phyloP scores from a whole-genome alignment of 148 eudicot species.

The Nepenthes gracilis region DNA sequence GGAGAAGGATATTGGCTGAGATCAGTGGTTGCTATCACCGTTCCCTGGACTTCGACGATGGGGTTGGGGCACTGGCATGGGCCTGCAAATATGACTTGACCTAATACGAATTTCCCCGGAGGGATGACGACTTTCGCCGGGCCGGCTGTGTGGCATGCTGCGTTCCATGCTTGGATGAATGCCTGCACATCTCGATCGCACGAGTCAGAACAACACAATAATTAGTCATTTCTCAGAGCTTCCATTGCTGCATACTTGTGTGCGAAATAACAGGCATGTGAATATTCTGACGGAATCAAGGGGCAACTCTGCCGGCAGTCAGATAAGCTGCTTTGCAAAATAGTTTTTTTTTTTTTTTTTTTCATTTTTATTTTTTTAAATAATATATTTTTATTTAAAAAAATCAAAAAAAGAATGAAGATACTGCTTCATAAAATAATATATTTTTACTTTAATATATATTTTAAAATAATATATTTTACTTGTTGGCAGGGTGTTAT shows the following conservation, averaged over 20 bases:
- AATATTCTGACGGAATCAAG: too few species aligned
- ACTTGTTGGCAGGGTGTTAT: too few species aligned
- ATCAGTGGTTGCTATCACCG: conserved; percentile 18
- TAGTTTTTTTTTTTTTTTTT: too few species aligned
- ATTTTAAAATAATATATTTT: too few species aligned
- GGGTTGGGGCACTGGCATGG: conserved; percentile 32
- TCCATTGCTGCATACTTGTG: not conserved
- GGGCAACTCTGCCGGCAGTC: too few species aligned
- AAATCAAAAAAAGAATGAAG: too few species aligned
- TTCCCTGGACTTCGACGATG: conserved; percentile 42
- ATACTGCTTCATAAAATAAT: too few species aligned
- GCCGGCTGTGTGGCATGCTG: conserved; percentile 35
- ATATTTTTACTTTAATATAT: too few species aligned
- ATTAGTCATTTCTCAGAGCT: not conserved
- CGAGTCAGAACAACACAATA: not conserved
- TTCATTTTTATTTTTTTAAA: too few species aligned
- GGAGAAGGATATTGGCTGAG: conserved; percentile 16
- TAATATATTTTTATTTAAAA: too few species aligned
- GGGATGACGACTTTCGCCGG: conserved; percentile 38
- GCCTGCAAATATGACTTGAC: conserved; percentile 32
- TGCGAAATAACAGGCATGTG: not conserved
- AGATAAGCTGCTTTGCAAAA: too few species aligned
- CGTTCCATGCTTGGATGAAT: conserved; percentile 34
- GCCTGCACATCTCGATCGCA: conserved; percentile 16
- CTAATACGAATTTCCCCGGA: conserved; percentile 26